phyloP scores from a whole-genome alignment of 2,329 filamentous ascomycete genomes.

The Septoria petroselini region DNA sequence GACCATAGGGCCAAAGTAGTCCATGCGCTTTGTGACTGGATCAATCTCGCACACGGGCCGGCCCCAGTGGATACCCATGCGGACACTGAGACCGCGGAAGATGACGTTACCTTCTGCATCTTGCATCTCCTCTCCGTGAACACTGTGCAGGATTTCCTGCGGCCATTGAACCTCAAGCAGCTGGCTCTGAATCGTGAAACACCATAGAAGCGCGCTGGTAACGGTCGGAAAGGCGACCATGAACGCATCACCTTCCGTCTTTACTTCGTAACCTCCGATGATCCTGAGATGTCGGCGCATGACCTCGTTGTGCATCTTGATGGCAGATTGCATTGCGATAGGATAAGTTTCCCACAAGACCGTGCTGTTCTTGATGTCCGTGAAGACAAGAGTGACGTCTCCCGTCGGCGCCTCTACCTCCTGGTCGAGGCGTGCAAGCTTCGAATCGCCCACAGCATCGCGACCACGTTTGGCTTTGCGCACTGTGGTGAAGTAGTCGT shows the following conservation, averaged over 20 bases:
- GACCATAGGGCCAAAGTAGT: constrained; percentile 99
- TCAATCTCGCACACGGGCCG: constrained; percentile 92
- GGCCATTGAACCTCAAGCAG: constrained; percentile 91
- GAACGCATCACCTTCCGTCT: constrained; percentile 98
- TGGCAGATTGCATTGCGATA: constrained; percentile 91
- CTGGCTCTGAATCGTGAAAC: constrained; percentile 85
- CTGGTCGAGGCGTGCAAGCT: constrained; percentile 77
- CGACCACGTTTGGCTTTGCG: constrained; percentile 61
- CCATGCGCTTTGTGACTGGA: constrained; percentile 95
- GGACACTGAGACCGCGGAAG: constrained; percentile 88
- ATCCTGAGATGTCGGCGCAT: constrained; percentile 90
- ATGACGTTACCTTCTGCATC: constrained; percentile 86
- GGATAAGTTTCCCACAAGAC: constrained; percentile 94
- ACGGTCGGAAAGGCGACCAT: constrained; percentile 99
- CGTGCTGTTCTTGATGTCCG: constrained; percentile 98
- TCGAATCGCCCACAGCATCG: constrained; percentile 71
- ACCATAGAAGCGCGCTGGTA: constrained; percentile 92
- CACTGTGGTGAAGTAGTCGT: constrained; percentile 64
- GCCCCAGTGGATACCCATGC: constrained; percentile 97
- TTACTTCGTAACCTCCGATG: constrained; percentile 97
- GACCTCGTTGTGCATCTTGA: constrained; percentile 95
- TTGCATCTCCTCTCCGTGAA: constrained; percentile 75
- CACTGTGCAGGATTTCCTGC: constrained; percentile 81
- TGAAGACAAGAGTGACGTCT: constrained; percentile 91
- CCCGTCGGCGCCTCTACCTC: constrained; percentile 90